Evolutionary conservation across 495 filamentous ascomycete species (phyloP).

Genomic region (Xanthoparmelia taractica): DNA sequence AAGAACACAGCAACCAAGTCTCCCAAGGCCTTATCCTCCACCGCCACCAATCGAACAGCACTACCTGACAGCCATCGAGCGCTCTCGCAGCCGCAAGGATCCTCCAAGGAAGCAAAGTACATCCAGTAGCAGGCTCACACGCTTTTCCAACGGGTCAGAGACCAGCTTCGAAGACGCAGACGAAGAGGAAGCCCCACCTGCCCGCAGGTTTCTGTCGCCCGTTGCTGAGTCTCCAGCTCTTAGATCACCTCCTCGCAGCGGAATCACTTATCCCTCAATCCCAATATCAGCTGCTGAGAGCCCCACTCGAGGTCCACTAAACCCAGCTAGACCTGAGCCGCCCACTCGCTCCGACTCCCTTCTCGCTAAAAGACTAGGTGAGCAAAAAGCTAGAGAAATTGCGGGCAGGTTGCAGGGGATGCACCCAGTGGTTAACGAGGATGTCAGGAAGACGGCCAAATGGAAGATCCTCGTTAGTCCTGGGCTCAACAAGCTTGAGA

Average conservation of each 20-base stretch:
- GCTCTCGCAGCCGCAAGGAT: slow-evolving; percentile 16
- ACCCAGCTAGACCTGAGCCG: slow-evolving; percentile 7
- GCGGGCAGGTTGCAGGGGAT: slow-evolving; percentile 8
- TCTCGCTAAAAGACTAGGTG: slow-evolving; percentile 11
- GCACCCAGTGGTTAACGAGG: neutral
- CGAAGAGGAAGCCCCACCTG: slow-evolving; percentile 15
- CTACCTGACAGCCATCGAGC: slow-evolving; percentile 4
- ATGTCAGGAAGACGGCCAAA: slow-evolving; percentile 19
- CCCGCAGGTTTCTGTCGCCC: slow-evolving; percentile 18
- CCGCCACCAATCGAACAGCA: slow-evolving; percentile 13
- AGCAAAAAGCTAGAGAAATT: slow-evolving; percentile 15
- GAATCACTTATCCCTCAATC: slow-evolving; percentile 14
- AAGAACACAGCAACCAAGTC: slow-evolving; percentile 33
- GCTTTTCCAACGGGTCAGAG: slow-evolving; percentile 18
- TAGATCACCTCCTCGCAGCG: slow-evolving; percentile 15
- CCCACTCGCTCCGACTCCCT: slow-evolving; percentile 8
- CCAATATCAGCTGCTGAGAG: slow-evolving; percentile 20
- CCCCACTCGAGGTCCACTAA: slow-evolving; percentile 13
- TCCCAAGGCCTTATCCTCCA: slow-evolving; percentile 28
- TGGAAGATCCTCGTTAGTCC: slow-evolving; percentile 24
- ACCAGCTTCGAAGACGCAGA: slow-evolving; percentile 26
- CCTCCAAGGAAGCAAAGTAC: slow-evolving; percentile 15
- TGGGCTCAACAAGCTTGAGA: slow-evolving; percentile 18
- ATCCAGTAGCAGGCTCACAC: slow-evolving; percentile 14
- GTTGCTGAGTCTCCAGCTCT: slow-evolving; percentile 21